Evolutionary conservation across 352 stramenopile genomes (phyloP), one percentile per base, ranked within the genome.

Genomic region (Phytophthora lateralis): DNA sequence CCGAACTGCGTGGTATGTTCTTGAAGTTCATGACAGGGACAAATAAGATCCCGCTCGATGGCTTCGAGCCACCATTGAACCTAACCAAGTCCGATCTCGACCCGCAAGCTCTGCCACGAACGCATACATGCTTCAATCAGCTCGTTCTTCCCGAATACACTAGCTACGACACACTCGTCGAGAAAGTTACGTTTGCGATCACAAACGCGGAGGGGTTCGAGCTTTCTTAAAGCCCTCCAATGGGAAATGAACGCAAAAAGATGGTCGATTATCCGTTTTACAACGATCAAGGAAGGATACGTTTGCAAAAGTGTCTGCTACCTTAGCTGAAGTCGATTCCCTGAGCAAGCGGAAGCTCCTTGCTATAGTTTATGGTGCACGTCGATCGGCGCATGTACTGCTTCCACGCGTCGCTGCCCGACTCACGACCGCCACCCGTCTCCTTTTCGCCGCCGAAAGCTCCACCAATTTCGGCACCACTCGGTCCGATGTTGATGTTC

Each of bases 311-410:
- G 15, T 30, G n/a, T 6, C 21, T 24, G 21, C 5, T 21, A 8
- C 17, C 26, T 72, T 85, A 96, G 57, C 66, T 85, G 54, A 98
- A 98, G 68, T 96, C 88, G 53, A 98, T 97, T 55, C 92, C 92
- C 67, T 98, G 92, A 0, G 92, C 92, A 21, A 98, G 85, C 21
- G 91, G 91, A 8, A 98, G 76, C 60, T 92, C 82, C 68, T 97
- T 94, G 71, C 90, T 95, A 73, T 97, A 86, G 77, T 98, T 98
- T 69, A 98, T 86, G 32, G 92, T 97, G 76, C 89, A 97, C 50
- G 92, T 98, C 17, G 84, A 96, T n/a, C 92, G 88, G 29, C 92
- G 89, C 89, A 97, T 97, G 88, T 98, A 98, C 72, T 96, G 86
- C 81, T 98, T 98, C 92, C 92, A 98, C 12, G 89, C 73, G 50